Evolutionary conservation across 106 monocot genomes (phyloP).

Genomic region (Amphibolis antarctica): DNA sequence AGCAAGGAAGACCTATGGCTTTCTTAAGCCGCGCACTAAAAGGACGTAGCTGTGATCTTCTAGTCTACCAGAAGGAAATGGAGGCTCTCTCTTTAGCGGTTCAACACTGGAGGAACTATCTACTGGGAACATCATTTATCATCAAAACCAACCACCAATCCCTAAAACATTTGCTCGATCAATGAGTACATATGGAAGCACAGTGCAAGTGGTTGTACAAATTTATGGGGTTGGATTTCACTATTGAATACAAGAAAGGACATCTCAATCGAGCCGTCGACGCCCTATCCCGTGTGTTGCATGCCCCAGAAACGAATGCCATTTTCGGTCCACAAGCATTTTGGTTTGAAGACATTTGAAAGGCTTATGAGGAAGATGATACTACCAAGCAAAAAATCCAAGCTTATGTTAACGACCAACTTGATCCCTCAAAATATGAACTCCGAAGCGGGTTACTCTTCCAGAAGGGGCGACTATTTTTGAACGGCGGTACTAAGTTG

Average conservation of each 20-base stretch:
- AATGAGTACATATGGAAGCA: background rate
- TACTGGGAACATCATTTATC: background rate
- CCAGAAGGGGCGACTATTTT: background rate
- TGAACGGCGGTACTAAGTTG: too few relatives aligned
- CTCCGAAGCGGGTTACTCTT: background rate
- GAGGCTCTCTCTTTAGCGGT: background rate
- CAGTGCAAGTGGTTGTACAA: constrained; percentile 7
- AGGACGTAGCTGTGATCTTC: background rate
- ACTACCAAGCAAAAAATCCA: background rate
- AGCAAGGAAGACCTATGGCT: background rate
- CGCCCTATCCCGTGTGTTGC: background rate
- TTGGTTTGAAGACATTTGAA: background rate
- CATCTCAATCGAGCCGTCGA: background rate
- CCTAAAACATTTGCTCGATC: background rate
- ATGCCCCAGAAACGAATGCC: background rate
- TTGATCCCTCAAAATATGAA: background rate
- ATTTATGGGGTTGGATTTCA: constrained; percentile 1
- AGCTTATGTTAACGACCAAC: background rate
- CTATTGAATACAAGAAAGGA: background rate
- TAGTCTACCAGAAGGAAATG: constrained; percentile 4
- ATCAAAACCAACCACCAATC: constrained; percentile 3
- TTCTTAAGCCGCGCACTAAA: background rate
- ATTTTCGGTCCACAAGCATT: background rate
- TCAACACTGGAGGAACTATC: background rate
- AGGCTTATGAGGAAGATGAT: background rate